phyloP scores from a whole-genome alignment of 192 early-diverging fungal genomes.

The Coemansia sp. region DNA sequence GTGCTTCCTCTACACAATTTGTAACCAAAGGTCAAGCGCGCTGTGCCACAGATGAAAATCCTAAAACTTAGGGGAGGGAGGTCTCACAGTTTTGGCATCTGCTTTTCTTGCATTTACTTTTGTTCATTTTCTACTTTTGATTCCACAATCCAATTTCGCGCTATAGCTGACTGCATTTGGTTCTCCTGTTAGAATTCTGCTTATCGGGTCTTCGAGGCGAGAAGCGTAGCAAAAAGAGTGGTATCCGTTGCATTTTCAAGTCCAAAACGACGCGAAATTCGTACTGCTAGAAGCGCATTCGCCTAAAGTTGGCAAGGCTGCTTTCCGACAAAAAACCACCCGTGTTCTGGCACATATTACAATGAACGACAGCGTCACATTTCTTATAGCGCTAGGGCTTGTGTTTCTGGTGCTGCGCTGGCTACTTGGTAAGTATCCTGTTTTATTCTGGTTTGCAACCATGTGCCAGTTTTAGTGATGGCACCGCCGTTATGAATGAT shows the following conservation, averaged over 20 bases:
- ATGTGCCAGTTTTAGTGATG: neutral
- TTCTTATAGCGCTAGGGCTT: constrained; percentile 45
- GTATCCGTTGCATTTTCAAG: neutral
- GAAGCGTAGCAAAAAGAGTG: neutral
- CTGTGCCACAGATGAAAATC: no score
- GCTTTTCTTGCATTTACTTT: neutral
- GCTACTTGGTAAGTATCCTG: constrained; percentile 37
- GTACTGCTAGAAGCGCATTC: constrained; percentile 1
- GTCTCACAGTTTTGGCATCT: neutral
- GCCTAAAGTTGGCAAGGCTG: neutral
- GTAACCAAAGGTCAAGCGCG: no score
- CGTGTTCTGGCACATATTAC: constrained; percentile 2
- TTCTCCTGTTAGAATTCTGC: neutral
- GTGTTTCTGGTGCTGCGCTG: constrained; percentile 53
- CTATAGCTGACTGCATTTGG: neutral
- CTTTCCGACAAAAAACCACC: neutral
- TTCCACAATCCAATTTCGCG: neutral
- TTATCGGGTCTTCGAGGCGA: neutral
- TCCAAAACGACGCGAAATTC: neutral
- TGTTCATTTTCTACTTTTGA: neutral
- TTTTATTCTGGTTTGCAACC: neutral
- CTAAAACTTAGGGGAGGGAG: neutral
- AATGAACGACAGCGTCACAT: constrained; percentile 51
- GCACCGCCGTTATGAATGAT: neutral
- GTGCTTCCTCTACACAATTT: no score